Conservation (phyloP, 2,329 filamentous ascomycete species). For the Fusarium sublunatum region DNA sequence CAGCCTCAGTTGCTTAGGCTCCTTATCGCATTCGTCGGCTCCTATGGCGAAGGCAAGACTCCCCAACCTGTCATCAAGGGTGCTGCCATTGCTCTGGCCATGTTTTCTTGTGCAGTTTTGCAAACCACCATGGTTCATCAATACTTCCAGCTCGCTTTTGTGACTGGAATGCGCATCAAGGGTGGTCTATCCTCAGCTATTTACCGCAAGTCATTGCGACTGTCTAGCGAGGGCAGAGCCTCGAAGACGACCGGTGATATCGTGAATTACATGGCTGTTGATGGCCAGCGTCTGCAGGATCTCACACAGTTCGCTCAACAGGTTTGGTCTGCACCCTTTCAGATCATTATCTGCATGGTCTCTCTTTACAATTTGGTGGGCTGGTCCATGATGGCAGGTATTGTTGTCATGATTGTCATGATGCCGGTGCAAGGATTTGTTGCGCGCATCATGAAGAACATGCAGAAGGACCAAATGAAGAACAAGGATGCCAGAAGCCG, state of each 20-base stretch:
- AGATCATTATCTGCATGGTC: slow-evolving; percentile 94
- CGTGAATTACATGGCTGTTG: slow-evolving; percentile 99
- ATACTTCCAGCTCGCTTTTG: slow-evolving; percentile 95
- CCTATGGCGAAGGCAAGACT: slow-evolving; percentile 70
- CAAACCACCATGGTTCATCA: slow-evolving; percentile 95
- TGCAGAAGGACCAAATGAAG: slow-evolving; percentile 98
- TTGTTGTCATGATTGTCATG: slow-evolving; percentile 96
- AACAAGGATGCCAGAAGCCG: slow-evolving; percentile 96
- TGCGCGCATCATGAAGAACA: slow-evolving; percentile 89
- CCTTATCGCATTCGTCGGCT: slow-evolving; percentile 85
- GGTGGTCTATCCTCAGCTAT: slow-evolving; percentile 89
- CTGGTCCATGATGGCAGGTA: slow-evolving; percentile 93
- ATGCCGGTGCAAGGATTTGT: slow-evolving; percentile 95
- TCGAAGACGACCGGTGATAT: slow-evolving; percentile 95
- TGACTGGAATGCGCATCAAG: slow-evolving; percentile 97
- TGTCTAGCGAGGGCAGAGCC: slow-evolving; percentile 93
- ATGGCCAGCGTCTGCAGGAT: slow-evolving; percentile 94
- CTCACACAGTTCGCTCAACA: slow-evolving; percentile 95
- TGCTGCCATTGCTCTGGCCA: slow-evolving; percentile 86
- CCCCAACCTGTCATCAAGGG: slow-evolving; percentile 86
- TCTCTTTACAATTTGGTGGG: slow-evolving; percentile 97
- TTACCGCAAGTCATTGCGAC: slow-evolving; percentile 87
- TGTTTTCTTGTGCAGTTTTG: slow-evolving; percentile 87
- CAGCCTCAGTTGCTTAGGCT: slow-evolving; percentile 91
- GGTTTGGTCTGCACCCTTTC: slow-evolving; percentile 95